Conservation (phyloP, 768 basidiomycete genomes). For the Phallus indusiatus region DNA sequence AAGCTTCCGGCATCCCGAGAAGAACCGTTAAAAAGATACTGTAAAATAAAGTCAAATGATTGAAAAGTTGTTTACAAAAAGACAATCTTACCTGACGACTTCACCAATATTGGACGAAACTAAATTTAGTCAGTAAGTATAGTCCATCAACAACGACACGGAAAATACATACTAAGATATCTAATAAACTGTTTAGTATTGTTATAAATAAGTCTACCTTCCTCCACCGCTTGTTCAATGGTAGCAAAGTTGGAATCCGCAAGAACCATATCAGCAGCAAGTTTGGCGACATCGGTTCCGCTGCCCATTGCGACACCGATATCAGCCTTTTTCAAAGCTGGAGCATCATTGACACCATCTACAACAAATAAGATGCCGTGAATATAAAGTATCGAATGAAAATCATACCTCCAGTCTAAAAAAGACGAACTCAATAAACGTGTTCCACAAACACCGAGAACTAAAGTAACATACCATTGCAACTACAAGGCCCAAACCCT, state of each 20-base stretch:
- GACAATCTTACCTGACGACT: conserved; percentile 45
- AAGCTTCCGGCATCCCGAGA: conserved; percentile 98
- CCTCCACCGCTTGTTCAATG: conserved; percentile 94
- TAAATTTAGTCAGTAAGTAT: conserved; percentile 18
- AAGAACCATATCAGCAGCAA: conserved; percentile 97
- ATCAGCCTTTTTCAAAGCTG: conserved; percentile 92
- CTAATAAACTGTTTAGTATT: conserved; percentile 99
- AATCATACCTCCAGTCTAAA: conserved; percentile 2
- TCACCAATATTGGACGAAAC: conserved; percentile 97
- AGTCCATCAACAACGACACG: not conserved
- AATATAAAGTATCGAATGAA: conserved; percentile 2
- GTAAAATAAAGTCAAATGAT: not conserved
- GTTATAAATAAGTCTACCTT: conserved; percentile 96
- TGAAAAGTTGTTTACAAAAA: not conserved
- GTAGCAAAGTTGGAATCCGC: conserved; percentile 97
- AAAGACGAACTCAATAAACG: conserved; percentile 8
- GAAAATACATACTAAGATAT: conserved; percentile 69
- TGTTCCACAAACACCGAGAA: not conserved
- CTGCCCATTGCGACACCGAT: conserved; percentile 99
- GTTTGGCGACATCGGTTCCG: conserved; percentile 95
- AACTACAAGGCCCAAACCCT: conserved; percentile 85
- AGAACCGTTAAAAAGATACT: conserved; percentile 95
- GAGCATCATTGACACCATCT: conserved; percentile 97
- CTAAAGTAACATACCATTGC: conserved; percentile 64
- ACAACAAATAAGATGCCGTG: conserved; percentile 53